Conservation (phyloP, 1,284 basidiomycete genomes). For the Microstroma glucosiphilum region DNA sequence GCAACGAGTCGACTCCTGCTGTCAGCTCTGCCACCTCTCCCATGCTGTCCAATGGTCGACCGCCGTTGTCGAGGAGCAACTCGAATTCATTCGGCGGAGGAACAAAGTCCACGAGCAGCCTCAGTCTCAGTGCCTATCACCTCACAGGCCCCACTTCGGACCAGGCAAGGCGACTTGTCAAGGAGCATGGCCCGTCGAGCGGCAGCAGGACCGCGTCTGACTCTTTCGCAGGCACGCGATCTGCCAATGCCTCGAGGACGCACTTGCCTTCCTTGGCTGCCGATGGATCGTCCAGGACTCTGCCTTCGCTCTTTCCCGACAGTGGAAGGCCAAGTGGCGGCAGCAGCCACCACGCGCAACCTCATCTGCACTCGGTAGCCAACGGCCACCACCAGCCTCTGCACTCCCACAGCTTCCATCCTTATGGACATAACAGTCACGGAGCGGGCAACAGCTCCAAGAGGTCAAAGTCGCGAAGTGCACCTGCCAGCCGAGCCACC, state of each 20-base stretch:
- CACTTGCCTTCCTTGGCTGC: constrained; percentile 22
- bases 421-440: constrained; percentile 20
- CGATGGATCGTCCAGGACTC: constrained; percentile 27
- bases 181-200: neutral
- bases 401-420: constrained; percentile 31
- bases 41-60: constrained; percentile 14
- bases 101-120: neutral
- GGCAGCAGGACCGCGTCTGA: neutral
- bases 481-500: constrained; percentile 14
- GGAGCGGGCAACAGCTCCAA: constrained; percentile 15
- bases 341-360: constrained; percentile 23
- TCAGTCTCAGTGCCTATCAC: constrained; percentile 36
- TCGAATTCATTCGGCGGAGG: neutral
- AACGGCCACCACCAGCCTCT: constrained; percentile 21
- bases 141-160: constrained; percentile 12
- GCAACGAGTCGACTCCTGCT: constrained; percentile 17
- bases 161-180: neutral
- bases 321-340: constrained; percentile 13
- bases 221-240: neutral
- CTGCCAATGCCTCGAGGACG: constrained; percentile 3
- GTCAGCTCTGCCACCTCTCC: constrained; percentile 20
- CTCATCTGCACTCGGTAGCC: constrained; percentile 6
- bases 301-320: constrained; percentile 29
- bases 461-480: constrained; percentile 11
- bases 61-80: constrained; percentile 13